Evolutionary conservation across 2,329 filamentous ascomycete genomes (phyloP).

Genomic region (Fusarium ramigenum): DNA sequence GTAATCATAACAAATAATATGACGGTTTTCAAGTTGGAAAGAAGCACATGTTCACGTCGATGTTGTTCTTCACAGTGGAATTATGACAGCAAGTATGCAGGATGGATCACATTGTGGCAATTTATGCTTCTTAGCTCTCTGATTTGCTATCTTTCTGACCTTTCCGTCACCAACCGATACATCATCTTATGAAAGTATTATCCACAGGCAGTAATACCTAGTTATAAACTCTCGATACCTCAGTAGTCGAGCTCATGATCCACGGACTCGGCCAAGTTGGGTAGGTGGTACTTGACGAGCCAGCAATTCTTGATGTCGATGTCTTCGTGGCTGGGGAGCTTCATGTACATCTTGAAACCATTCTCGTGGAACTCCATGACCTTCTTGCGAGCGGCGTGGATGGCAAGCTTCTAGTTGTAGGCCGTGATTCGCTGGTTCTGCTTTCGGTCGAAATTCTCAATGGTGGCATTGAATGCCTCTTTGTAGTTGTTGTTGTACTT

Average conservation of each 20-base stretch:
- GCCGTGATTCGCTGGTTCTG: background rate
- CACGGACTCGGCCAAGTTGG: background rate
- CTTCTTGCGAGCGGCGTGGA: background rate
- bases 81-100: background rate
- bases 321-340: background rate
- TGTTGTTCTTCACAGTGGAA: background rate
- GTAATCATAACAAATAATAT: fast-evolving
- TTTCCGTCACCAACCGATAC: background rate
- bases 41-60: fast-evolving
- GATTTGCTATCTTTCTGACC: background rate
- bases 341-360: background rate
- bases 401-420: background rate
- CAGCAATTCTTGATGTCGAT: background rate
- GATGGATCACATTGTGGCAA: background rate
- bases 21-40: fast-evolving
- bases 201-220: no score
- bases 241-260: background rate
- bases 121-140: background rate
- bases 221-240: background rate
- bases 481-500: background rate
- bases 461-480: background rate
- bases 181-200: background rate
- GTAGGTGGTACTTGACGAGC: background rate
- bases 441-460: background rate
- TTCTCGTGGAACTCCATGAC: background rate